These are phyloP conservation scores for Leccinum arenicola DNA, from an alignment of 768 basidiomycete genomes.

Conservation along the genomic window DNA sequence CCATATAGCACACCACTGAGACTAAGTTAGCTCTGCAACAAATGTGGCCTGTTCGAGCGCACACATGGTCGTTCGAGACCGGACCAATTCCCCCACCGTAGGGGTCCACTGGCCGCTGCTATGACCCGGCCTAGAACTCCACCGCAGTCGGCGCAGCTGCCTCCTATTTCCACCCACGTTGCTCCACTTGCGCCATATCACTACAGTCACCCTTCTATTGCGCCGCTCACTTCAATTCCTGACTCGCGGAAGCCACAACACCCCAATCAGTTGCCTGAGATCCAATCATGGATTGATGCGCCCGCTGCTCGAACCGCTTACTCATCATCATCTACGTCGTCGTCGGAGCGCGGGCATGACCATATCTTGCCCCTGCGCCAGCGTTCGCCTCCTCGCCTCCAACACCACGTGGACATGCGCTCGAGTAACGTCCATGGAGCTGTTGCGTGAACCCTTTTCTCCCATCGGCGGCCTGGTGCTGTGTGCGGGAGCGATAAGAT, in stretches of 20 bases:
- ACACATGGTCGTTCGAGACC: conserved; percentile 78
- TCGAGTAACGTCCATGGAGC: conserved; percentile 29
- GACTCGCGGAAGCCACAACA: conserved; percentile 34
- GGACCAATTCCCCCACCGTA: conserved; percentile 78
- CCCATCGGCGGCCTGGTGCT: conserved; percentile 18
- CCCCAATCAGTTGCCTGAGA: conserved; percentile 42
- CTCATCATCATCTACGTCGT: conserved; percentile 26
- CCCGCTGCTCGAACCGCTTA: conserved; percentile 28
- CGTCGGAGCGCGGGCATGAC: conserved; percentile 33
- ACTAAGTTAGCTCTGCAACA: conserved; percentile 44
- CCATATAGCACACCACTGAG: conserved; percentile 7
- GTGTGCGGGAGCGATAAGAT: conserved; percentile 7
- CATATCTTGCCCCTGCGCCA: conserved; percentile 30
- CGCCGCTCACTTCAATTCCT: conserved; percentile 40
- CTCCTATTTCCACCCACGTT: conserved; percentile 43
- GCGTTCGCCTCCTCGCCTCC: conserved; percentile 32
- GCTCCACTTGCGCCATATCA: conserved; percentile 45
- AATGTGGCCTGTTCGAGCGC: conserved; percentile 78
- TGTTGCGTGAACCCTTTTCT: conserved; percentile 22
- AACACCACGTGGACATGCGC: conserved; percentile 34
- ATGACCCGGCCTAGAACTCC: conserved; percentile 49
- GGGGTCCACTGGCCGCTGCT: conserved; percentile 60
- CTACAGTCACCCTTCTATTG: conserved; percentile 52
- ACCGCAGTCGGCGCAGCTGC: conserved; percentile 43
- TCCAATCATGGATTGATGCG: conserved; percentile 47